phyloP scores from a whole-genome alignment of 2,329 filamentous ascomycete species.

The Neofusicoccum ribis region DNA sequence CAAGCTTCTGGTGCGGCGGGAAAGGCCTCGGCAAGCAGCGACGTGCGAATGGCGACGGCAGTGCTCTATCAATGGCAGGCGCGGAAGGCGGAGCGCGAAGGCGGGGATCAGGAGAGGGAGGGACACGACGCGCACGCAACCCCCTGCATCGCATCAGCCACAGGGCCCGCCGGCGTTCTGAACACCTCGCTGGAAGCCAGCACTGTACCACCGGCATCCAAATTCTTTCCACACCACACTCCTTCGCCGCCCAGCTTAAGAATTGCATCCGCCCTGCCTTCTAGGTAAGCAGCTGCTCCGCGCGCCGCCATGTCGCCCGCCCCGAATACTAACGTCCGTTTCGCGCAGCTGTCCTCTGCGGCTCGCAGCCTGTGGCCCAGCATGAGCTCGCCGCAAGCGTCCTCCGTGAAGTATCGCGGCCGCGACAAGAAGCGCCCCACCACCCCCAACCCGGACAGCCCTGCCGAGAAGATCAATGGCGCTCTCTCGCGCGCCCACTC shows the following conservation, averaged over 20 bases:
- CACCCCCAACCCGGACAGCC: constrained; percentile 35
- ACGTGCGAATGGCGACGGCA: neutral
- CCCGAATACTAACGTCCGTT: constrained; percentile 8
- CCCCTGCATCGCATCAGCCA: constrained; percentile 13
- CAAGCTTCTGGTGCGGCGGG: neutral
- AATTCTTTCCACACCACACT: constrained; percentile 19
- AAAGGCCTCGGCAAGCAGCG: neutral
- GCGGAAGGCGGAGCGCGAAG: neutral
- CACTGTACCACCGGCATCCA: constrained; percentile 17
- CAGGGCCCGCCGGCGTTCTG: constrained; percentile 3
- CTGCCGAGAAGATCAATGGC: constrained; percentile 28
- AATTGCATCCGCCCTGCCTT: constrained; percentile 9
- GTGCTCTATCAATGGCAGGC: neutral
- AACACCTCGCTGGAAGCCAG: constrained; percentile 17
- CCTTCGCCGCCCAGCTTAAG: constrained; percentile 14
- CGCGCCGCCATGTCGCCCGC: constrained; percentile 9
- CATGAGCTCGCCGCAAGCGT: constrained; percentile 16
- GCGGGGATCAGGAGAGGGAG: neutral
- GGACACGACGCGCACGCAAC: constrained; percentile 10
- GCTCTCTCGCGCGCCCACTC: constrained; percentile 35
- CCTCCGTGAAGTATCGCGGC: constrained; percentile 36
- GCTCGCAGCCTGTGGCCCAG: constrained; percentile 26
- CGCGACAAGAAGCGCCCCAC: constrained; percentile 40
- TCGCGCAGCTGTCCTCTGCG: constrained; percentile 34
- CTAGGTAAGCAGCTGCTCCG: constrained; percentile 1